Conservation (phyloP, 176 grass and related monocot genomes). For the Poa annua region DNA sequence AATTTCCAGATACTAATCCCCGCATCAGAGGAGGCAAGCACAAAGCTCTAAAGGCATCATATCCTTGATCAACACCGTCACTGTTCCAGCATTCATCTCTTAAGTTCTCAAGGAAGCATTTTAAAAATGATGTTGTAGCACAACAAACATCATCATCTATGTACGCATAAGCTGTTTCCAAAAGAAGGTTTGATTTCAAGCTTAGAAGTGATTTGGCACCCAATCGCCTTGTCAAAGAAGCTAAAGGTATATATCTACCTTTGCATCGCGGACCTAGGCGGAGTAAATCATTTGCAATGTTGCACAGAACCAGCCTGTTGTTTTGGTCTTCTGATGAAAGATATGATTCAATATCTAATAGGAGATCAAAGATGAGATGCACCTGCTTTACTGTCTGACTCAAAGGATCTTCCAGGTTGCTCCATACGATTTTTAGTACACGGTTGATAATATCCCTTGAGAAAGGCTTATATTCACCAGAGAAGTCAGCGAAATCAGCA, state of each 20-base stretch:
- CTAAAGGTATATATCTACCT: conserved; percentile 91
- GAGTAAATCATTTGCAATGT: conserved; percentile 79
- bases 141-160: conserved; percentile 95
- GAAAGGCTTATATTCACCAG: conserved; percentile 65
- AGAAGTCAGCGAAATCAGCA: conserved; percentile 64
- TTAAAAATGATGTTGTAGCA: conserved; percentile 85
- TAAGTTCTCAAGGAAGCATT: conserved; percentile 82
- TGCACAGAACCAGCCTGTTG: conserved; percentile 56
- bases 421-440: conserved; percentile 90
- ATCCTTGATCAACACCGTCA: conserved; percentile 82
- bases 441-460: conserved; percentile 56
- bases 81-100: conserved; percentile 91
- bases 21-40: conserved; percentile 79
- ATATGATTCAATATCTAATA: conserved; percentile 83
- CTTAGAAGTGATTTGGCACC: conserved; percentile 84
- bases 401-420: conserved; percentile 94
- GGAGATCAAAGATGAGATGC: conserved; percentile 97
- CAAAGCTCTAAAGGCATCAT: conserved; percentile 69
- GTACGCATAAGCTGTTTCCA: conserved; percentile 85
- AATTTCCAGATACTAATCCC: conserved; percentile 80
- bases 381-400: conserved; percentile 98
- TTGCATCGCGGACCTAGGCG: conserved; percentile 76
- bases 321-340: conserved; percentile 56
- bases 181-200: conserved; percentile 75
- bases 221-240: conserved; percentile 84